Evolutionary conservation across 805 yeast genomes (phyloP), one percentile per base, ranked within the genome.

Genomic region (Ogataea trehaloabstinens): DNA sequence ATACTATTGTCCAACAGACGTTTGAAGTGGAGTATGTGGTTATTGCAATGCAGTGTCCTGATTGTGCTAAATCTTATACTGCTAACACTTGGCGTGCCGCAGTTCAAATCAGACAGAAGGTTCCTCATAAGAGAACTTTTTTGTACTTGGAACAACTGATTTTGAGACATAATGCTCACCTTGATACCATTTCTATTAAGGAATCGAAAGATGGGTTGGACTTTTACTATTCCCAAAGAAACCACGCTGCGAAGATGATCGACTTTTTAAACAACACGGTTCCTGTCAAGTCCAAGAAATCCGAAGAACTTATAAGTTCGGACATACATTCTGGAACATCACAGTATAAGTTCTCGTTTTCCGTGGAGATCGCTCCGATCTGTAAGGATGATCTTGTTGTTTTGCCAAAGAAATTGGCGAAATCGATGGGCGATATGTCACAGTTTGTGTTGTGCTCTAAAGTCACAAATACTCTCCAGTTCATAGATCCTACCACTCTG

Each of bases 41-140:
- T 39, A 73, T 85, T 45, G 95, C 98, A 15, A 86, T 85, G 85
- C 99, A 93, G 71, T 93, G 99, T 73, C 83, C 96, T 3, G 98
- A 91, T 67, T 93, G 99, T 79, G 99, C 98, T 39, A 90, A 88
- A 64, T 85, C 96, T 1, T 93, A 84, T 58, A 93, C 99, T 22
- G 85, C 95, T 19, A 88, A 93, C 64, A 95, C 98, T 4, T 93
- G 99, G 99, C 84, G 93, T 65, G 97, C 99, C 22, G 80, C 91
- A 20, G 95, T 95, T 25, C 99, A 93, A 70, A 85, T 95, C 54
- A 83, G 99, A 69, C 99, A 93, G 67, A 93, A 95, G 62, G 99
- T 93, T 25, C 79, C 87, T 13, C 99, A 93, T 66, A 93, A 93
- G 69, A 83, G 96, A 74, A 93, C 99, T 6, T 91, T 93, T 63